phyloP scores from a whole-genome alignment of 371 early-diverging fungal species.

The Mortierella sp. region DNA sequence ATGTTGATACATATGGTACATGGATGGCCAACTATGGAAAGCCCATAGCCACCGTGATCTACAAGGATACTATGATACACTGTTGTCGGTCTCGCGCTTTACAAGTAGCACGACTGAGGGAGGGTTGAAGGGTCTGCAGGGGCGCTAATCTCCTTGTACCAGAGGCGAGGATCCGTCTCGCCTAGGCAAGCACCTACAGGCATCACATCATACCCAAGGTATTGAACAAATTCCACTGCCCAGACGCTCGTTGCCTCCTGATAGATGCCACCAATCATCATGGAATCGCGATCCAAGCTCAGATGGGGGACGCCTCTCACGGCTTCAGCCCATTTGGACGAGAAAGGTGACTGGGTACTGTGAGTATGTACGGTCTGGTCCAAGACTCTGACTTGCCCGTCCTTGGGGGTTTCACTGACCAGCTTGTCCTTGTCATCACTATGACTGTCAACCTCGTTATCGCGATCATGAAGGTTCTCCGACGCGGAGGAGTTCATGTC shows the following conservation, averaged over 20 bases:
- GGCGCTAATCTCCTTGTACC: constrained; percentile 44
- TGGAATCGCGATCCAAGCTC: constrained; percentile 46
- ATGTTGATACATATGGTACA: no score
- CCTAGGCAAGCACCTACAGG: constrained; percentile 49
- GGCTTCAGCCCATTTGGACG: no score
- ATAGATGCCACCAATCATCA: constrained; percentile 27
- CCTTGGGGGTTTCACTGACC: constrained; percentile 21
- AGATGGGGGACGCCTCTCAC: constrained; percentile 48
- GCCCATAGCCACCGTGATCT: neutral
- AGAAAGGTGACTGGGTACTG: neutral
- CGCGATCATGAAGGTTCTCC: constrained; percentile 39
- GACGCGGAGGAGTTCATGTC: no score
- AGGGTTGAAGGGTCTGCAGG: constrained; percentile 17
- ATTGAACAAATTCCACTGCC: constrained; percentile 27
- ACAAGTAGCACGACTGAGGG: constrained; percentile 17
- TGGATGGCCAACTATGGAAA: no score
- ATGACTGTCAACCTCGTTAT: constrained; percentile 46
- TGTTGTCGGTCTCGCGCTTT: no score
- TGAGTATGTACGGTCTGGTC: constrained; percentile 23
- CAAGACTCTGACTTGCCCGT: constrained; percentile 16
- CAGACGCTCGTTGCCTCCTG: constrained; percentile 20
- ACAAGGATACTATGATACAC: no score
- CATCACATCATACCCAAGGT: constrained; percentile 40
- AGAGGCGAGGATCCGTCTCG: constrained; percentile 33
- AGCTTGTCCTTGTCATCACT: no score